Evolutionary conservation across 2,329 filamentous ascomycete genomes (phyloP), one percentile per base, ranked within the genome.

Genomic region (Alternaria incomplexa): DNA sequence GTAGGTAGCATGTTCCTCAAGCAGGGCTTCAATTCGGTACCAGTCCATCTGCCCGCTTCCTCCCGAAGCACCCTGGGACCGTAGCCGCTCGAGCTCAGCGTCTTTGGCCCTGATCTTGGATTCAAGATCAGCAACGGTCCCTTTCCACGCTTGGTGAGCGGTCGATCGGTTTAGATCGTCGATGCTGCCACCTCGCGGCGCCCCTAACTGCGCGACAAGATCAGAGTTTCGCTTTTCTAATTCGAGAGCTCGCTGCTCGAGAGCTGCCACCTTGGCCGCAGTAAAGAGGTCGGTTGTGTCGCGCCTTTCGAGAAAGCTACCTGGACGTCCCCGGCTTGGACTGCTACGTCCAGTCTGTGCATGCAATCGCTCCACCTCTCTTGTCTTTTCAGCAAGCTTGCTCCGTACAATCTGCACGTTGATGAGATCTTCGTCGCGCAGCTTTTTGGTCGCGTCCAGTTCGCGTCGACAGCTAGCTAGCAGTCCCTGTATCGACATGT

Each of bases 241-340:
- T 62, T 82, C 81, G 15, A 83, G 75, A 13, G 78, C 77, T 13
- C 81, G 75, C 56, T 83, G 81, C 64, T 83, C 80, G 32, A 83
- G 71, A 0, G 81, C 81, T 13, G 81, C 81, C 1, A 78, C 75
- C 56, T 81, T 81, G 36, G 81, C 81, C 0, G 73, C 76, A 11
- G 79, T 80, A 66, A 81, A 83, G 15, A 83, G 73, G 61, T 82
- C 80, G 13, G 74, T 73, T 9, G 77, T 80, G 57, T 70, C 76
- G 12, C 77, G 63, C 22, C 78, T 66, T 62, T 80, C 80, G 32
- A 80, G 65, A 45, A 77, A 66, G 64, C 75, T 76, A 9, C 67
- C 66, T 11, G 77, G 75, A 44, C 77, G 67, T 23, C 67, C 72
- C 25, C 74, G 64, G 25, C 51, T 70, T 0, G 76, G 77, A 50